A percentile compares a stretch with the other conserved stretches of the same genome.
These are phyloP conservation scores for Phytophthora europaea DNA, from an alignment of 352 stramenopile species.

Conservation along the genomic window DNA sequence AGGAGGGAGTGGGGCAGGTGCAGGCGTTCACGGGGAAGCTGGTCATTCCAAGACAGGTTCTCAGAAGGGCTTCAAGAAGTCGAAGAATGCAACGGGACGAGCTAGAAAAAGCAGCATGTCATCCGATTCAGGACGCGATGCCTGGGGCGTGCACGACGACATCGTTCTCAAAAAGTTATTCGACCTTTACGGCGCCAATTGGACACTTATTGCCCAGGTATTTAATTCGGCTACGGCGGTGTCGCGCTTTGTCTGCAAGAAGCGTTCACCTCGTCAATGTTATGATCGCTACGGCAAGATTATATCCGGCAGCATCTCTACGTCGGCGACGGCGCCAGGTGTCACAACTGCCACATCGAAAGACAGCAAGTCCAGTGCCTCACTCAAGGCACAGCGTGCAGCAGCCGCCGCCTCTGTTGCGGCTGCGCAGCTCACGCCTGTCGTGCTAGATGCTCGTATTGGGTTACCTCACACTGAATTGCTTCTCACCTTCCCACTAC, in stretches of 20 bases:
- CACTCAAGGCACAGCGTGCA: slow-evolving; percentile 57
- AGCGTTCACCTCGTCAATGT: slow-evolving; percentile 84
- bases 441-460: slow-evolving; percentile 68
- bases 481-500: slow-evolving; percentile 59
- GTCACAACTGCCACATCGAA: slow-evolving; percentile 38
- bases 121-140: slow-evolving; percentile 57
- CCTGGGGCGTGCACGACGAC: slow-evolving; percentile 82
- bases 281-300: slow-evolving; percentile 90
- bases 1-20: slow-evolving; percentile 8
- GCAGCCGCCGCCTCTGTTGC: slow-evolving; percentile 43
- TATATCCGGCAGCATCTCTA: slow-evolving; percentile 63
- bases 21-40: slow-evolving; percentile 26
- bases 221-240: slow-evolving; percentile 81
- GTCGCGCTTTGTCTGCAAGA: slow-evolving; percentile 79
- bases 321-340: slow-evolving; percentile 11
- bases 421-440: slow-evolving; percentile 50
- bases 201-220: slow-evolving; percentile 88
- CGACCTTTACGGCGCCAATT: slow-evolving; percentile 89
- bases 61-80: slow-evolving; percentile 65
- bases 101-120: slow-evolving; percentile 75
- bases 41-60: slow-evolving; percentile 26
- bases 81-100: slow-evolving; percentile 50
- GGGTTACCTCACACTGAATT: slow-evolving; percentile 64
- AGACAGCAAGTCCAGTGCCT: slow-evolving; percentile 46
- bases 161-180: slow-evolving; percentile 87